Base-by-base conservation (phyloP, 257 asterid species). In the Rubia yunnanensis region DNA sequence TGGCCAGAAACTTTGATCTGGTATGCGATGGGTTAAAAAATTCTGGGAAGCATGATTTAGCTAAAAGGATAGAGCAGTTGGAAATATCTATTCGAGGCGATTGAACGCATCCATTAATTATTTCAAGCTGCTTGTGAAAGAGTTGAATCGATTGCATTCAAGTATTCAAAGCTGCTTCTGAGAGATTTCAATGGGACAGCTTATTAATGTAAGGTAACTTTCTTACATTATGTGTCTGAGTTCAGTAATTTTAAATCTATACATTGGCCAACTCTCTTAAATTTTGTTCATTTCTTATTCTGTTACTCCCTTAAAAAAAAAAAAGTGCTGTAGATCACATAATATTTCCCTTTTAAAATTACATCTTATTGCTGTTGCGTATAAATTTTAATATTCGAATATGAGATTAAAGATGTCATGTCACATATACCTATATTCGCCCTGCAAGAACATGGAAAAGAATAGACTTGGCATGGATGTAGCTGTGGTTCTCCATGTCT, bases 11-110 rank as follows among this genome's bases (percentile, higher is more conserved):
- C 81, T 92, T 92, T 73, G 99, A 89, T 78, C 80, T 88, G 94
- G 91, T 89, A 26, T 79, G 85, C 11, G 97, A 92, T 62, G 99
- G 99, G 62, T 78, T 92, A 46, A 92, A 89, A 83, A 80, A 88
- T 69, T 81, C 91, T 30, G 99, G 99, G 73, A 89, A 89, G 76
- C 95, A 89, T 70, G 96, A 92, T 78, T 79, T 92, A 66, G 98
- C 98, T 50, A 87, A 83, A 71, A 77, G 85, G 76, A 84, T 92
- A 31, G 95, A 87, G 81, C 96, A 85, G 66, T 65, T 87, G 68
- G 96, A 89, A 80, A 81, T 92, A 78, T 86, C 98, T 53, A 41
- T 85, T 23, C 70, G 88, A 54, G 94, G 96, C 58, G 72, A 68
- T 46, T 88, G 82, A 77, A 77, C 57, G 34, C 34, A 44, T 26